phyloP scores from a whole-genome alignment of 768 basidiomycete genomes.

The Phanerochaete sordida region DNA sequence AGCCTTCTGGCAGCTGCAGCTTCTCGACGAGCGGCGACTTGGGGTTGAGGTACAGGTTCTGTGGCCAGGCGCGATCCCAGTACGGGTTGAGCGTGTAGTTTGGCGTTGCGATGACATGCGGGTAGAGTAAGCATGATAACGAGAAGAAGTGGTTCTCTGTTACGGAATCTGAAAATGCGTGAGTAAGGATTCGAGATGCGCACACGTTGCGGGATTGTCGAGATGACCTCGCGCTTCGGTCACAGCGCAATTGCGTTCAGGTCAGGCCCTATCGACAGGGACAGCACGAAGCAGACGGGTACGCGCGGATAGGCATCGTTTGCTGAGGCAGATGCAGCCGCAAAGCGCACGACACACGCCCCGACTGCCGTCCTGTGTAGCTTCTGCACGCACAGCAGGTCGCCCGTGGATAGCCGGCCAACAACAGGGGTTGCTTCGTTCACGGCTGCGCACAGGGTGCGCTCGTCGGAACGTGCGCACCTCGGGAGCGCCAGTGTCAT shows the following conservation, averaged over 20 bases:
- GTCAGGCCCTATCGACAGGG: too few species aligned
- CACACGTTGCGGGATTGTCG: too few species aligned
- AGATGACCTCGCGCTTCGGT: too few species aligned
- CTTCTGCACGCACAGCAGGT: too few species aligned
- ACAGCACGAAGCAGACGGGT: too few species aligned
- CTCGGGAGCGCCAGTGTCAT: too few species aligned
- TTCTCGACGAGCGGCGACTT: slow-evolving; percentile 43
- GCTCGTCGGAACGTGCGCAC: too few species aligned
- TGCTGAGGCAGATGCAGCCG: too few species aligned
- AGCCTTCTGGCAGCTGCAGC: slow-evolving; percentile 45
- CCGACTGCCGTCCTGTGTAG: too few species aligned
- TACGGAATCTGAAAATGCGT: slow-evolving; percentile 48
- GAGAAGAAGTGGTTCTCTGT: slow-evolving; percentile 76
- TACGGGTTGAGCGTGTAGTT: slow-evolving; percentile 49
- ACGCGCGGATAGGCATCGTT: too few species aligned
- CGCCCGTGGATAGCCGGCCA: not conserved
- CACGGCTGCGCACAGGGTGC: not conserved
- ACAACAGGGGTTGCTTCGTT: not conserved
- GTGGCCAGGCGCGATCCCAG: slow-evolving; percentile 65
- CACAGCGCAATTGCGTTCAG: too few species aligned
- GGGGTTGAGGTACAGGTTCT: slow-evolving; percentile 59
- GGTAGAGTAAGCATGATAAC: slow-evolving; percentile 60
- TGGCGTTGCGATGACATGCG: slow-evolving; percentile 64
- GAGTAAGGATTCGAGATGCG: not conserved
- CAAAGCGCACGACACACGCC: too few species aligned